These are phyloP conservation scores for Peronosclerospora sorghi DNA, from an alignment of 352 stramenopile genomes.

Conservation along the genomic window DNA sequence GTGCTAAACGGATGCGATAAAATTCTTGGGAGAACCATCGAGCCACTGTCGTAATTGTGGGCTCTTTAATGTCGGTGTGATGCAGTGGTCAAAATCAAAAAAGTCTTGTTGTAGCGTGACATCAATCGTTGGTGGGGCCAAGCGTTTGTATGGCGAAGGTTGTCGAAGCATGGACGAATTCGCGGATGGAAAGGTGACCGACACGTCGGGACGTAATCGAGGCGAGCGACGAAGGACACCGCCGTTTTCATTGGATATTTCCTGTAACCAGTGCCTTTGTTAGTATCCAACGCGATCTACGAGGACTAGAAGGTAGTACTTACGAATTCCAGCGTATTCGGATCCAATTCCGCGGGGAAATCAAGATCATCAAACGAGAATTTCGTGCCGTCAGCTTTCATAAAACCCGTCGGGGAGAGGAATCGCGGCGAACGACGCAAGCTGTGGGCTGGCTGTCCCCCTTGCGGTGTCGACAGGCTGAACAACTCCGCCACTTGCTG, in stretches of 20 bases:
- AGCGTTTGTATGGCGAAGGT: slow-evolving; percentile 63
- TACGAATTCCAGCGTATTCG: slow-evolving; percentile 63
- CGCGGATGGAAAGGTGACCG: slow-evolving; percentile 64
- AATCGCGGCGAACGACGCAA: slow-evolving; percentile 68
- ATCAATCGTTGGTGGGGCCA: slow-evolving; percentile 61
- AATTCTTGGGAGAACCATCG: slow-evolving; percentile 71
- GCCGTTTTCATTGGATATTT: slow-evolving; percentile 56
- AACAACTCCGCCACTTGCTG: slow-evolving; percentile 81
- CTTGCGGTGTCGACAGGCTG: slow-evolving; percentile 52
- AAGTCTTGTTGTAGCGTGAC: slow-evolving; percentile 70
- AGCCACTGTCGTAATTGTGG: slow-evolving; percentile 77
- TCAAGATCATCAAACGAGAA: slow-evolving; percentile 82
- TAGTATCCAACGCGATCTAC: too few relatives aligned
- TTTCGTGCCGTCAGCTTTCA: slow-evolving; percentile 63
- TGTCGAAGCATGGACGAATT: slow-evolving; percentile 39
- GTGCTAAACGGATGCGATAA: slow-evolving; percentile 75
- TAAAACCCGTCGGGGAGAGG: slow-evolving; percentile 48
- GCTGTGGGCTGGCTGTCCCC: slow-evolving; percentile 53
- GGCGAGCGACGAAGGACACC: slow-evolving; percentile 58
- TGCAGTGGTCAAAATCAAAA: slow-evolving; percentile 79
- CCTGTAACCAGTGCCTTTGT: slow-evolving; percentile 19
- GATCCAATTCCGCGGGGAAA: slow-evolving; percentile 63
- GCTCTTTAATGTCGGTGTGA: slow-evolving; percentile 81
- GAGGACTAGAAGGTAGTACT: too few relatives aligned
- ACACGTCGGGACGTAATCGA: slow-evolving; percentile 73